Evolutionary conservation across 495 filamentous ascomycete species (phyloP).

Genomic region (Annulohypoxylon moriforme): DNA sequence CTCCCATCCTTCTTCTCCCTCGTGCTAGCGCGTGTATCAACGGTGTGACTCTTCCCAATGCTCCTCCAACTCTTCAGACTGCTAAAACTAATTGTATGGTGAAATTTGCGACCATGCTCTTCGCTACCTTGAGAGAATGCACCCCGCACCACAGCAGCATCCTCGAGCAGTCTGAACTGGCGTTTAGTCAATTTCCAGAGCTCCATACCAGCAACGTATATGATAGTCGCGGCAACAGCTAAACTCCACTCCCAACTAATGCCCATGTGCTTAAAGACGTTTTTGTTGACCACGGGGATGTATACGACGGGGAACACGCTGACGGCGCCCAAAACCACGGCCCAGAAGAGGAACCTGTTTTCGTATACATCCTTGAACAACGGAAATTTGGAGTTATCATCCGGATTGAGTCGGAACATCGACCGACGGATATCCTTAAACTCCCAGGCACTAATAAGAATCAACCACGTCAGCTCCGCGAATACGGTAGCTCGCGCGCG

Average conservation of each 20-base stretch:
- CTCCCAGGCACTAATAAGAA: constrained; percentile 80
- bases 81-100: constrained; percentile 54
- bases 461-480: constrained; percentile 77
- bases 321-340: constrained; percentile 72
- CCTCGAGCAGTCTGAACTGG: constrained; percentile 55
- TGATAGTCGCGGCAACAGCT: constrained; percentile 67
- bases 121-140: constrained; percentile 59
- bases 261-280: constrained; percentile 79
- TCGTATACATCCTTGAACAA: constrained; percentile 73
- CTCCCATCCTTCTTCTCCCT: constrained; percentile 35
- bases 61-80: constrained; percentile 58
- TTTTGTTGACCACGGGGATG: constrained; percentile 73
- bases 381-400: constrained; percentile 59
- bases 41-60: constrained; percentile 44
- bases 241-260: constrained; percentile 81
- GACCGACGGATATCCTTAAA: constrained; percentile 76
- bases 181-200: constrained; percentile 75
- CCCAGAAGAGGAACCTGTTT: constrained; percentile 81
- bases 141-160: constrained; percentile 54
- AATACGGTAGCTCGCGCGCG: constrained; percentile 82
- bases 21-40: constrained; percentile 44
- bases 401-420: constrained; percentile 74
- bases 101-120: constrained; percentile 47
- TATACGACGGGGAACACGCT: constrained; percentile 79
- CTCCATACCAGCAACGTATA: constrained; percentile 72